Evolutionary conservation across 352 stramenopile genomes (phyloP), one percentile per base, ranked within the genome.

Genomic region (Phytophthora litchii): DNA sequence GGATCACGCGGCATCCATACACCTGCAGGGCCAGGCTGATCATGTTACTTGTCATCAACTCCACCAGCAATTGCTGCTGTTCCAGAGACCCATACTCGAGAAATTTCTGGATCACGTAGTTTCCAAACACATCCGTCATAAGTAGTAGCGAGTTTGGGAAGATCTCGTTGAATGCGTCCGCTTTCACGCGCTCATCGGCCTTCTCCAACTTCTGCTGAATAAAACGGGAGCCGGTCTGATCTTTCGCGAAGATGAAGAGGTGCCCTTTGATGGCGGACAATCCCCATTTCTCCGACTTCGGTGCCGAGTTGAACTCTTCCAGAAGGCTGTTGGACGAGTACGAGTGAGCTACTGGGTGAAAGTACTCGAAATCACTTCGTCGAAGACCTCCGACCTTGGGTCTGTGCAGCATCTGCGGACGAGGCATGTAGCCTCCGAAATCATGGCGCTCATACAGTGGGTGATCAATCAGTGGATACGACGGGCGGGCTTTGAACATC

Each of bases 61-160:
- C 70, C 49, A 94, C 74, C 8, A 99, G 74, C 27, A 90, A 54
- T 32, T 89, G 79, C 44, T 96, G 89, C 57, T 98, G 92, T 14
- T 95, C 75, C 16, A 76, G 31, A 6, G 78, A 97, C 21, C 95
- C 96, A 74, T 98, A 95, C 49, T 98, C 94, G 54, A 98, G 92
- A 29, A 99, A 88, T 64, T 99, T 99, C 72, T 99, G 97, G 34
- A 99, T 97, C 21, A 99, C 97, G 62, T 99, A 99, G 72, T 99
- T 99, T 14, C 97, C 97, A 72, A 99, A 99, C 6, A 99, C 96
- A 52, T 97, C 88, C 25, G 83, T 92, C 89, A 97, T 97, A 38
- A 97, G 62, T 38, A 78, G 25, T 16, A 96, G 70, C 13, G 81
- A 87, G 34, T 91, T 81, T 10, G 83, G 83, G 21, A 81, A 89